Percentiles rank a stretch among this genome's conserved stretches.
These are phyloP conservation scores for Penicillium lagena DNA, from an alignment of 495 filamentous ascomycete genomes.

Conservation along the genomic window DNA sequence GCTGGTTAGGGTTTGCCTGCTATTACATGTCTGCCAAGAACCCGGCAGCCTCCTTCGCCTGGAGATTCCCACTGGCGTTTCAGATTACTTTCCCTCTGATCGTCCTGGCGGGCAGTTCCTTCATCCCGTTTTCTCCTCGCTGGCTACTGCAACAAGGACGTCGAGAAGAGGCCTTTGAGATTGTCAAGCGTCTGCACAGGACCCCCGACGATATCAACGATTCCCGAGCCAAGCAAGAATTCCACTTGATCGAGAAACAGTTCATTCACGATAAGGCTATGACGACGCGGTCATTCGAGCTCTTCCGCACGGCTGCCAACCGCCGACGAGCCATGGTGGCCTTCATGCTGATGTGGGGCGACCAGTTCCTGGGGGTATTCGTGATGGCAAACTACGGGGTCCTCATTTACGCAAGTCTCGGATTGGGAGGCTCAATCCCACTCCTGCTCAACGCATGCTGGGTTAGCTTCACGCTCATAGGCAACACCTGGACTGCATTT, in stretches of 20 bases:
- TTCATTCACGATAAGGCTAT: slow-evolving; percentile 14
- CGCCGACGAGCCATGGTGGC: slow-evolving; percentile 25
- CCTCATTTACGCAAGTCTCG: slow-evolving; percentile 28
- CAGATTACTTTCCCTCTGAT: slow-evolving; percentile 21
- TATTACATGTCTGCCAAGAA: slow-evolving; percentile 13
- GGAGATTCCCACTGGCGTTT: slow-evolving; percentile 31
- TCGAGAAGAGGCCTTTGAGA: slow-evolving; percentile 16
- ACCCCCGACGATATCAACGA: slow-evolving; percentile 7
- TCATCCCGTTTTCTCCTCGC: slow-evolving; percentile 26
- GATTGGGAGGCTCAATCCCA: slow-evolving; percentile 21
- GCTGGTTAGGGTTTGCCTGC: slow-evolving; percentile 27
- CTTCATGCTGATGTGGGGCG: slow-evolving; percentile 21
- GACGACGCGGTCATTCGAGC: slow-evolving; percentile 10
- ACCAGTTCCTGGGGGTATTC: slow-evolving; percentile 24
- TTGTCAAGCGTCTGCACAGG: slow-evolving; percentile 18
- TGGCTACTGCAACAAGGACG: slow-evolving; percentile 27
- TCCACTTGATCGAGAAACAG: slow-evolving; percentile 21
- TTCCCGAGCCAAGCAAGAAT: slow-evolving; percentile 15
- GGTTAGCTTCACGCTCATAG: slow-evolving; percentile 27
- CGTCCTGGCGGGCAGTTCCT: slow-evolving; percentile 15
- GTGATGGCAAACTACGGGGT: slow-evolving; percentile 35
- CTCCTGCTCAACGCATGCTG: slow-evolving; percentile 31
- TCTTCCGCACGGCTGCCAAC: slow-evolving; percentile 29
- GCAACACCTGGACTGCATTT: slow-evolving; percentile 32
- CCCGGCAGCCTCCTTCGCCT: slow-evolving; percentile 15